Evolutionary conservation across 2,329 filamentous ascomycete genomes (phyloP).

Genomic region (Didymellaceae sp.): DNA sequence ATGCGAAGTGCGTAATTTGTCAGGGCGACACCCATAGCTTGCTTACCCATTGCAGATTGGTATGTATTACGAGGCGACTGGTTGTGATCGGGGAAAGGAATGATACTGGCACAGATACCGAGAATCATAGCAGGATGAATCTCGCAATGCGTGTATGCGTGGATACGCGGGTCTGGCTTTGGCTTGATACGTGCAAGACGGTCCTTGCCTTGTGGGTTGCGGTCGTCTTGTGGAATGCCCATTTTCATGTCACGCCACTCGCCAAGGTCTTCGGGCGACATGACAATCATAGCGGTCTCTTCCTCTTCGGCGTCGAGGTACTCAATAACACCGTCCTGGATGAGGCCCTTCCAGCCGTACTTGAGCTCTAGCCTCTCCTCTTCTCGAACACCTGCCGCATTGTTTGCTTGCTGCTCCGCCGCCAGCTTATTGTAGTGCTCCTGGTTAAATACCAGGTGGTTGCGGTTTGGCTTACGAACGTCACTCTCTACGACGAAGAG

Average conservation of each 20-base stretch:
- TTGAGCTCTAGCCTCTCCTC: conserved; percentile 66
- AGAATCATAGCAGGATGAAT: conserved; percentile 99
- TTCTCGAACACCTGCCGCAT: conserved; percentile 60
- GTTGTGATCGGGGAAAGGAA: conserved; percentile 99
- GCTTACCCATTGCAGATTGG: conserved; percentile 99
- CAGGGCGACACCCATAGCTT: conserved; percentile 98
- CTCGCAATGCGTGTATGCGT: conserved; percentile 97
- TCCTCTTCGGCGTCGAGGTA: conserved; percentile 98
- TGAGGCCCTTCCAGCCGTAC: conserved; percentile 88
- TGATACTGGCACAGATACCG: conserved; percentile 98
- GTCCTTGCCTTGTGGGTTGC: conserved; percentile 69
- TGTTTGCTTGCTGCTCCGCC: conserved; percentile 70
- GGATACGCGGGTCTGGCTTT: conserved; percentile 82
- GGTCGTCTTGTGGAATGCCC: conserved; percentile 37
- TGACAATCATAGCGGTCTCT: conserved; percentile 98
- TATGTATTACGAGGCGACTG: conserved; percentile 99
- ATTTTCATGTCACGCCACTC: conserved; percentile 57
- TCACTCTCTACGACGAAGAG: conserved; percentile 94
- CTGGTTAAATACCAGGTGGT: conserved; percentile 79
- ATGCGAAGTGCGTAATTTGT: conserved; percentile 97
- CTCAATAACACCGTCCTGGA: conserved; percentile 85
- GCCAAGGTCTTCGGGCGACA: conserved; percentile 95
- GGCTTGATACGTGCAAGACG: conserved; percentile 88
- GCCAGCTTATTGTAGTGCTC: conserved; percentile 79
- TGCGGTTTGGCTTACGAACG: conserved; percentile 73